Base-by-base conservation (phyloP, 768 basidiomycete species). In the Amanita pallidorosea region DNA sequence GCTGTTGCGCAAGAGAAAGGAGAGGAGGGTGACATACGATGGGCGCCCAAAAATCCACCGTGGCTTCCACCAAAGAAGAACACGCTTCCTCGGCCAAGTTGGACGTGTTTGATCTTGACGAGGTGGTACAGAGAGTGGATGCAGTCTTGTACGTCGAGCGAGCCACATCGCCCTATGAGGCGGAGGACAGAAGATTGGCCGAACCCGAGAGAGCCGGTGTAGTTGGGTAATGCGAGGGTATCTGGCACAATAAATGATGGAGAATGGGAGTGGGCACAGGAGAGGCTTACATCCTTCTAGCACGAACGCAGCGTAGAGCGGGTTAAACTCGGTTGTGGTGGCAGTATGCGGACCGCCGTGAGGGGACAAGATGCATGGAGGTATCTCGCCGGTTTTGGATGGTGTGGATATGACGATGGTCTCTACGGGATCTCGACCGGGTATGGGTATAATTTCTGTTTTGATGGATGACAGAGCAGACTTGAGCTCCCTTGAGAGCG, bases 1-100 rank as follows among this genome's bases (percentile, higher is more conserved):
- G 75, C 34, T 11, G 15, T 22, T 9, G 87, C 85, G 53, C 15
- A 15, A 13, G 6, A 29, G 36, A 7, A 29, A 29, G 29, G 3
- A 29, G 4, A 29, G 29, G 0, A 27, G 25, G n/a, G 6, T 4
- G 15, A 67, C 80, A 55, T 57, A 83, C 80, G 64, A 57, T 83
- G 81, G 0, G 71, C 74, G 1, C 73, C 55, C 12, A 85, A 66
- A 60, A 82, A 86, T 2, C 85, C 85, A 0, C 84, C 84, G 53
- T 88, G 86, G 42, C 79, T 82, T 36, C 85, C 85, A 4, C 85
- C 85, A 46, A 66, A 66, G 1, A 84, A 59, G 25, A 83, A 68
- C 46, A 79, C 73, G 54, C 73, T 76, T 5, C 76, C 79, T 13
- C 64, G 63, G 1, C 72, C 76, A 8, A 69, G 81, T 38, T 68